Percentiles rank a stretch among this genome's conserved stretches.
These are phyloP conservation scores for Penicillium sp. DNA, from an alignment of 2,329 filamentous ascomycete species.

Conservation along the genomic window DNA sequence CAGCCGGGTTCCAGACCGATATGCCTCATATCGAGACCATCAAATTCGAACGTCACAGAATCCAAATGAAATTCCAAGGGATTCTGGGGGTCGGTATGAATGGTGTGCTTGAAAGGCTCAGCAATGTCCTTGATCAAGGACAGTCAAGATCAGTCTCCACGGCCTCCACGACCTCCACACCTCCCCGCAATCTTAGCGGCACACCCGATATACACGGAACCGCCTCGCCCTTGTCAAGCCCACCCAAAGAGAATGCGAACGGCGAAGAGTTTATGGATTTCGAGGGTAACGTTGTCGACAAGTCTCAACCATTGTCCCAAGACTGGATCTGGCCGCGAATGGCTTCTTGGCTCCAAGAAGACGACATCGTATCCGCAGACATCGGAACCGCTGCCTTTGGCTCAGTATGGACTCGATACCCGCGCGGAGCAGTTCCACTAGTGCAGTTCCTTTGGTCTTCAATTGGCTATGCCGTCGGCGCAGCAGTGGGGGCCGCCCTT, in stretches of 20 bases:
- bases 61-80: slow-evolving; percentile 68
- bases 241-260: not conserved
- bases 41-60: slow-evolving; percentile 70
- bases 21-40: slow-evolving; percentile 68
- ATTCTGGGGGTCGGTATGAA: slow-evolving; percentile 73
- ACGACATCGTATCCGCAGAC: slow-evolving; percentile 76
- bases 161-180: slow-evolving; percentile 20
- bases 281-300: slow-evolving; percentile 52
- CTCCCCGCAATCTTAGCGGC: not conserved
- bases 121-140: slow-evolving; percentile 57
- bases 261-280: not conserved
- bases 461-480: slow-evolving; percentile 61
- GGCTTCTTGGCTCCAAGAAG: slow-evolving; percentile 63
- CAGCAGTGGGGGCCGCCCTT: slow-evolving; percentile 64
- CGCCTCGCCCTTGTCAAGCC: not conserved
- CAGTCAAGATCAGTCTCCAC: slow-evolving; percentile 29
- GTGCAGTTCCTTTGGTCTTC: slow-evolving; percentile 69
- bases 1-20: slow-evolving; percentile 68
- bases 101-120: slow-evolving; percentile 68
- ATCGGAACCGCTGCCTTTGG: slow-evolving; percentile 82
- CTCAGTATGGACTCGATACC: slow-evolving; percentile 75
- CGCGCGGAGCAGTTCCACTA: slow-evolving; percentile 65
- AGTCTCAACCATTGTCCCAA: slow-evolving; percentile 50
- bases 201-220: not conserved
- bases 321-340: slow-evolving; percentile 67